Evolutionary conservation across 371 early-diverging fungal genomes (phyloP), one percentile per base, ranked within the genome.

Genomic region (Smittium culicis): DNA sequence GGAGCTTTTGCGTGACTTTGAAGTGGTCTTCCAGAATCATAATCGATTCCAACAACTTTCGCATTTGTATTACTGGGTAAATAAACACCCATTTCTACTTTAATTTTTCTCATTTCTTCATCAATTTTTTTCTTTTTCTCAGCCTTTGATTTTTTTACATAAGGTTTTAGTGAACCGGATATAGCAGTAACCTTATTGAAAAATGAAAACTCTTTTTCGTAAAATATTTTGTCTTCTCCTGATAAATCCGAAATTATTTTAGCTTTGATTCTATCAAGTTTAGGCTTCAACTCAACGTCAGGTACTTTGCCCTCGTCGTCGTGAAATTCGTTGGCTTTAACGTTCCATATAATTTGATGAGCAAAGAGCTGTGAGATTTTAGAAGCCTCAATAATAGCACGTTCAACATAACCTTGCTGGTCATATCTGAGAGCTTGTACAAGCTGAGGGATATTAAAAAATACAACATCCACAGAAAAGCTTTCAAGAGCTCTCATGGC

Each of bases 301-400:
- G 89, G 85, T 68, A 61, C 33, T 58, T 67, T 73, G 1, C 72
- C 64, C 3, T 87, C 90, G 66, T 93, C 92, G 72, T 92, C 91
- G 79, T 84, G 88, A 83, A 69, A 96, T 88, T 89, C 85, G 79
- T 99, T 99, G 60, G 99, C 99, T 54, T 94, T 89, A 94, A 99
- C 96, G 74, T 99, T 99, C 99, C 99, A 99, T 60, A 99, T 96
- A 61, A 99, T 94, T 77, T 99, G 98, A 77, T 99, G 99, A 1
- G 98, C 92, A 82, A 99, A 98, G 34, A 92, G 80, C 73, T 94
- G 98, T 8, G 94, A 93, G 0, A 87, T 85, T 68, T 85, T 85
- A 0, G 93, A 98, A 0, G 98, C 91, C 35, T 88, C 85, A 76
- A 98, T 76, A 32, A 98, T 93, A 68, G 88, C 96, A 60, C 86